These are phyloP conservation scores for Solanum boliviense DNA, from an alignment of 257 asterid species.

Conservation along the genomic window DNA sequence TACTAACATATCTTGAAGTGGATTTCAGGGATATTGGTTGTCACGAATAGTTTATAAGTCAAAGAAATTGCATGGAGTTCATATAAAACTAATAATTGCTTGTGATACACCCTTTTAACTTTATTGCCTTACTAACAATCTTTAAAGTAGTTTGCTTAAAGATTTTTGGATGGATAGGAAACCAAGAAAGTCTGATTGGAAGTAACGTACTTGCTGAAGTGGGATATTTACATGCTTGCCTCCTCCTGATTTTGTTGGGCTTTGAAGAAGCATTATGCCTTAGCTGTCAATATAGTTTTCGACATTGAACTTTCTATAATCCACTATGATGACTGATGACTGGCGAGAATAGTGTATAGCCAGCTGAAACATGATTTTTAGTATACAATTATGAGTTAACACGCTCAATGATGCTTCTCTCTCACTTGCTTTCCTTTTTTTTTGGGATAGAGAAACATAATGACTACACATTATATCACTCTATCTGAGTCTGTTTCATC, in stretches of 20 bases:
- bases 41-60: not conserved
- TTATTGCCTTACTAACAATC: not conserved
- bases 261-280: not conserved
- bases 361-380: not conserved
- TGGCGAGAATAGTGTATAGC: not conserved
- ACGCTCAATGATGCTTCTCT: not conserved
- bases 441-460: not conserved
- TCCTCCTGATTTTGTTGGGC: not conserved
- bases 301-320: not conserved
- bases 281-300: not conserved
- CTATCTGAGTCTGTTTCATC: not conserved
- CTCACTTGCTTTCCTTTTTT: not conserved
- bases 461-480: not conserved
- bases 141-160: not conserved
- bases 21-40: not conserved
- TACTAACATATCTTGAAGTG: not conserved
- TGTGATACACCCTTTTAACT: not conserved
- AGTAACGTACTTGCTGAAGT: not conserved
- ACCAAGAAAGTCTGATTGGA: not conserved
- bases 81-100: not conserved
- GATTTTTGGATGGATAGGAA: not conserved
- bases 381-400: not conserved
- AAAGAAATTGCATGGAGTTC: not conserved
- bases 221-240: not conserved
- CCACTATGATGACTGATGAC: not conserved